These are phyloP conservation scores for Rubia yunnanensis DNA, from an alignment of 257 asterid genomes.

Conservation along the genomic window DNA sequence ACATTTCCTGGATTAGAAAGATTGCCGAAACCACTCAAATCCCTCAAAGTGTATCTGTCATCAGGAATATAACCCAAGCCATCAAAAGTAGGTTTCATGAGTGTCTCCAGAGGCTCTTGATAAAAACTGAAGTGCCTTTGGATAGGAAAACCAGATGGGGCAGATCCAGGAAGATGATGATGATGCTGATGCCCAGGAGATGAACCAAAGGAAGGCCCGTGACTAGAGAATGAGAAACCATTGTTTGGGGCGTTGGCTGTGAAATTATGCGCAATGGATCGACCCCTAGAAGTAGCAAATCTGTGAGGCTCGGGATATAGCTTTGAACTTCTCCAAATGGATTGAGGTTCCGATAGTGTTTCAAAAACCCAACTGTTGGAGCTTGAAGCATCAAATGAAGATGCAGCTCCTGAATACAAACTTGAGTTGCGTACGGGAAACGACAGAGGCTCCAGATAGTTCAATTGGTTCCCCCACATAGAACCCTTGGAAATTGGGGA, in stretches of 20 bases:
- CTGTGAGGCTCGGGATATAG: constrained; percentile 28
- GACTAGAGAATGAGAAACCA: constrained; percentile 30
- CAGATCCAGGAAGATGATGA: constrained; percentile 44
- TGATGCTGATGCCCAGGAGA: constrained; percentile 22
- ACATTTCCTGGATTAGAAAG: constrained; percentile 27
- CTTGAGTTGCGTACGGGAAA: constrained; percentile 38
- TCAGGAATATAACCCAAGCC: constrained; percentile 21
- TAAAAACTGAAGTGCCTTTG: constrained; percentile 31
- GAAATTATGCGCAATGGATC: constrained; percentile 19
- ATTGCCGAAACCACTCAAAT: constrained; percentile 22
- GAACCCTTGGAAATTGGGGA: constrained; percentile 35
- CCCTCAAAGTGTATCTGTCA: constrained; percentile 24
- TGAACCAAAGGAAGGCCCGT: constrained; percentile 24
- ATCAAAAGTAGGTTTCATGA: constrained; percentile 19
- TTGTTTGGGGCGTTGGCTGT: constrained; percentile 19
- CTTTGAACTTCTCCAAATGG: constrained; percentile 56
- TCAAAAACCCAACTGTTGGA: constrained; percentile 32
- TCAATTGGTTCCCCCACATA: constrained; percentile 15
- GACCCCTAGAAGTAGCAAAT: constrained; percentile 24
- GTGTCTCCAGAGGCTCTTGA: constrained; percentile 33
- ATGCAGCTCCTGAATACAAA: constrained; percentile 27
- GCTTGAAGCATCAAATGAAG: constrained; percentile 40
- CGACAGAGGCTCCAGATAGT: constrained; percentile 36
- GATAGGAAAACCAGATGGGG: constrained; percentile 50
- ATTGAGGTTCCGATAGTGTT: constrained; percentile 43